phyloP scores from a whole-genome alignment of 129 eudicot genomes.

The Erigeron canadensis region DNA sequence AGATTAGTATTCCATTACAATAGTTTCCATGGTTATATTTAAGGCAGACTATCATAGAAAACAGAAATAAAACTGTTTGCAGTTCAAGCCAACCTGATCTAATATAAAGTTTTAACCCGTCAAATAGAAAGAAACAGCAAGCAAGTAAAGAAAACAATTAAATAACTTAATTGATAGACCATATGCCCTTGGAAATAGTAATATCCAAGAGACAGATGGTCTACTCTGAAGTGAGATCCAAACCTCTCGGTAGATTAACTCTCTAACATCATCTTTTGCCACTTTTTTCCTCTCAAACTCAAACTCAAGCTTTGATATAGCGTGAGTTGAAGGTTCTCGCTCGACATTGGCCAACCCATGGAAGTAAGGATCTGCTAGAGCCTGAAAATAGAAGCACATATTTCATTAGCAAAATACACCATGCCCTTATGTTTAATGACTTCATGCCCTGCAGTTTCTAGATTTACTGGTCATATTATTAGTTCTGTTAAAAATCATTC shows the following conservation, averaged over 20 bases:
- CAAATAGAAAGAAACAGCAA: too few species aligned
- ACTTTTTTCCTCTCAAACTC: slow-evolving; percentile 89
- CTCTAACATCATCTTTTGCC: slow-evolving; percentile 93
- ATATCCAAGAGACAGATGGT: background rate
- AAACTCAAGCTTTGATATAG: slow-evolving; percentile 91
- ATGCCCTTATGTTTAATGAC: too few species aligned
- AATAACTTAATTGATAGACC: background rate
- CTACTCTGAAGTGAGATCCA: slow-evolving; percentile 10
- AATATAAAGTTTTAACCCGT: too few species aligned
- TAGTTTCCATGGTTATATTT: too few species aligned
- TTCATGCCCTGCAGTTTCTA: too few species aligned
- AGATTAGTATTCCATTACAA: too few species aligned
- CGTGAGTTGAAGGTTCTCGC: slow-evolving; percentile 71
- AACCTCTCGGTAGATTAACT: slow-evolving; percentile 92
- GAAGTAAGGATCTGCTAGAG: slow-evolving; percentile 85
- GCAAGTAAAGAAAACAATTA: background rate
- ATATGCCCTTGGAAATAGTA: slow-evolving; percentile 6
- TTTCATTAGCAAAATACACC: background rate
- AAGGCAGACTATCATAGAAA: too few species aligned
- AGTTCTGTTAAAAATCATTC: too few species aligned
- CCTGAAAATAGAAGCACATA: slow-evolving; percentile 39
- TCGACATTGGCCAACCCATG: slow-evolving; percentile 86
- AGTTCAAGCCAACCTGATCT: too few species aligned
- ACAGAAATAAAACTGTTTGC: too few species aligned
- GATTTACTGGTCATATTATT: too few species aligned